phyloP scores from a whole-genome alignment of 768 basidiomycete genomes.

The Amylocystis lapponica region DNA sequence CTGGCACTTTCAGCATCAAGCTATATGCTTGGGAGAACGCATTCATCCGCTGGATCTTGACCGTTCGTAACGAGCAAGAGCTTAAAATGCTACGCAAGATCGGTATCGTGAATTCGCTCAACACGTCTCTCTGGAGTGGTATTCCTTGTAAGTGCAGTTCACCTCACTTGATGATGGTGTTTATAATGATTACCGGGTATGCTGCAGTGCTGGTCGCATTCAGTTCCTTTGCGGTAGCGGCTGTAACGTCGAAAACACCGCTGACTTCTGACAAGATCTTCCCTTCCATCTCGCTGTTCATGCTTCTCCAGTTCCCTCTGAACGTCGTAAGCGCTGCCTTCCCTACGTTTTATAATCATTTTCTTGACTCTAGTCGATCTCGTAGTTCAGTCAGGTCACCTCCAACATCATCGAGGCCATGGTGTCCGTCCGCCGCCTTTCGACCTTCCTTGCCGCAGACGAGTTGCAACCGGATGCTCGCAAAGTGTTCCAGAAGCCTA shows the following conservation, averaged over 20 bases:
- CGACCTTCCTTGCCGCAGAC: constrained; percentile 66
- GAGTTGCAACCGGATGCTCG: constrained; percentile 81
- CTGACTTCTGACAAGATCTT: constrained; percentile 91
- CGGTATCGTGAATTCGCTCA: constrained; percentile 66
- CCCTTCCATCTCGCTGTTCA: constrained; percentile 90
- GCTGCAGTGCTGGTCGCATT: constrained; percentile 64
- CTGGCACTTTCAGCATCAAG: constrained; percentile 57
- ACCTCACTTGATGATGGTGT: no score
- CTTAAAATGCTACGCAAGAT: constrained; percentile 79
- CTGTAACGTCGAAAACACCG: constrained; percentile 53
- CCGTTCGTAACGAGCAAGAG: constrained; percentile 79
- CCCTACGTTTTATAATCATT: constrained; percentile 1
- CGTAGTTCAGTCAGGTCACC: constrained; percentile 62
- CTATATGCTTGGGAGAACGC: constrained; percentile 94
- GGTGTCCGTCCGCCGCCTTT: constrained; percentile 77
- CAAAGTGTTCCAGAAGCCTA: constrained; percentile 37
- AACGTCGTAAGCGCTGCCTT: constrained; percentile 52
- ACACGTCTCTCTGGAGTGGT: constrained; percentile 58
- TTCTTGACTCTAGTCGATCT: background rate
- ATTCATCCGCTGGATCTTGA: constrained; percentile 73
- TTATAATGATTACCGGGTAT: background rate
- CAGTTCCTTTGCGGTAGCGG: constrained; percentile 74
- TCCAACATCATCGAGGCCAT: constrained; percentile 81
- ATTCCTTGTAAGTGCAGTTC: constrained; percentile 53
- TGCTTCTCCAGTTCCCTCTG: constrained; percentile 82